Conservation (phyloP, 1,284 basidiomycete genomes). For the Rhodofomes roseus region DNA sequence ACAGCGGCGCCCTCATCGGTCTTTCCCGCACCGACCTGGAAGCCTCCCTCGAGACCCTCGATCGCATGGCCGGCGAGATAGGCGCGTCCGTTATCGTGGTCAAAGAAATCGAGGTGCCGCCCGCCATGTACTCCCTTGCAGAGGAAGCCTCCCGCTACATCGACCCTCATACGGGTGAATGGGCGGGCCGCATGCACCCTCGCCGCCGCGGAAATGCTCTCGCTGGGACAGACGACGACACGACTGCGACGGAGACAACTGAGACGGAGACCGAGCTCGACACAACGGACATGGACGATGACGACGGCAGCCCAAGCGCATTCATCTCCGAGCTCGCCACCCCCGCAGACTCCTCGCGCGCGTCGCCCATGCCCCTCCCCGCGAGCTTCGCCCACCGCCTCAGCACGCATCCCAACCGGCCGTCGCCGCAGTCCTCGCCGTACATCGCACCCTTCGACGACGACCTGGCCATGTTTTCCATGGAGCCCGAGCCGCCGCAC, state of each 20-base stretch:
- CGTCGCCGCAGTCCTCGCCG: constrained; percentile 26
- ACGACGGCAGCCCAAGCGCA: constrained; percentile 8
- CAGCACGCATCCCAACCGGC: constrained; percentile 20
- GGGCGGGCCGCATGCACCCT: constrained; percentile 27
- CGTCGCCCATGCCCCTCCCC: constrained; percentile 8
- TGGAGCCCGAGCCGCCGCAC: constrained; percentile 42
- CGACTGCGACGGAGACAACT: constrained; percentile 20
- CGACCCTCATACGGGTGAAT: constrained; percentile 28
- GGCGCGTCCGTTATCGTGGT: constrained; percentile 87
- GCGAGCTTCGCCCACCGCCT: constrained; percentile 14
- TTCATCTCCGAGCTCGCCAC: constrained; percentile 12
- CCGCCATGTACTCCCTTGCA: constrained; percentile 36
- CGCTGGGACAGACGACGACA: constrained; percentile 12
- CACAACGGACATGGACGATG: constrained; percentile 35
- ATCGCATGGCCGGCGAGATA: constrained; percentile 90
- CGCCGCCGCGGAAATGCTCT: constrained; percentile 9
- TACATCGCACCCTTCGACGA: constrained; percentile 29
- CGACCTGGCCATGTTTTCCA: constrained; percentile 39
- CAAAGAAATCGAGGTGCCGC: constrained; percentile 78
- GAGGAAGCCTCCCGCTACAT: constrained; percentile 30
- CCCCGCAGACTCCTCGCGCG: constrained; percentile 9
- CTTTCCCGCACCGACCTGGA: constrained; percentile 75
- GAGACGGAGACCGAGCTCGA: constrained; percentile 26
- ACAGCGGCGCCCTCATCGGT: constrained; percentile 84
- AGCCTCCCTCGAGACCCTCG: constrained; percentile 76